Evolutionary conservation across 1,284 basidiomycete genomes (phyloP), one percentile per base, ranked within the genome.

Genomic region (Boletus holoroseus): DNA sequence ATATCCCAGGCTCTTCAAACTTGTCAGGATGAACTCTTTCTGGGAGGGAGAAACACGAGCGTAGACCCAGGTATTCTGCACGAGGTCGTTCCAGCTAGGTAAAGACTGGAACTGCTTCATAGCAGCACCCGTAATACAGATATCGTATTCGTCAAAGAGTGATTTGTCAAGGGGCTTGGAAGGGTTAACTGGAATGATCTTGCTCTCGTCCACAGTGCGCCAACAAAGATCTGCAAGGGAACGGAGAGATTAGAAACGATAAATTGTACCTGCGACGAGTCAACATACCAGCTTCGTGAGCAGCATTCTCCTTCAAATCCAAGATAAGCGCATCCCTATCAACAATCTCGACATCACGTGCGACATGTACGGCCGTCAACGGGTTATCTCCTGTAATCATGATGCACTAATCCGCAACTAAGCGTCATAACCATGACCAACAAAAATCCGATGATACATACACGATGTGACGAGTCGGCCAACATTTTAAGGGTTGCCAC

Each of bases 381-480:
- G 94, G 94, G 68, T 97, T 97, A 70, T 97, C 94, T 39, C 94
- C 94, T 41, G 94, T 97, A 58, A 97, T 97, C 94, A 97, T 97
- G 55, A 97, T 78, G 67, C 94, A 96, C 91, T 62, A 24, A n/a
- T 44, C 15, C 89, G 44, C 3, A 51, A 35, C 3, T 34, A 34
- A 52, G 47, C 7, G 36, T 16, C 11, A 32, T 27, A 15, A 16
- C n/a, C 56, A 16, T 62, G 43, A 28, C 51, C 12, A 15, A 36
- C 15, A 11, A 22, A 37, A 11, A 26, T 13, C 11, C 44, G 6
- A 47, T 7, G 32, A 27, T 27, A 78, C 88, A 50, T 72, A 94
- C 91, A 38, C 94, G 79, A 71, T 97, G 94, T 2, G 92, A 95
- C 7, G 93, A 91, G 65, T 96, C 93, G 9, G 87, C 83, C 47